Evolutionary conservation across 257 asterid genomes (phyloP), one percentile per base, ranked within the genome.

Genomic region (Nicotiana otophora): DNA sequence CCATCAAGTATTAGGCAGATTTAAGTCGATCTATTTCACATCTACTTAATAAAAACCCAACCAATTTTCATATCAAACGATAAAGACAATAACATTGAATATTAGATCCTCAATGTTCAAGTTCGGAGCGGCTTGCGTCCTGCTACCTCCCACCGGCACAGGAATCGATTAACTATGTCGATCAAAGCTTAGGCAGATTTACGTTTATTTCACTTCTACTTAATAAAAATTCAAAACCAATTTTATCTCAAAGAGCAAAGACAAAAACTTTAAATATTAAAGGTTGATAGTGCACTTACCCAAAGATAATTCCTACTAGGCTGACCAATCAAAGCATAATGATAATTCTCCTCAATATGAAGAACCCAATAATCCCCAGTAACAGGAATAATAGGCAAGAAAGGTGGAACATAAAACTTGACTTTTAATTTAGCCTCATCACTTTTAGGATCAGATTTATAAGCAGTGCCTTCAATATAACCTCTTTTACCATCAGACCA

Each of bases 401-500:
- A 86, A 46, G 87, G 89, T n/a, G 89, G 91, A 8, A 86, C 87
- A 81, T 66, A 86, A 51, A 88, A 88, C 64, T 26, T 86, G 48
- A 88, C 87, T 84, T 86, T 88, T 10, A 88, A 75, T 48, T 88
- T 88, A 1, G 87, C 91, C 72, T 86, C 91, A 26, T 86, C 91
- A 20, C 84, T 94, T 1, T 88, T 87, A 26, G 98, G 89, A 55
- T 96, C 97, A 74, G 83, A 91, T 68, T 93, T 93, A 8, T 83
- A 92, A 3, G 98, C 97, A 42, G 64, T 78, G 8, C 99, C 99
- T 74, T 93, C 94, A 28, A 96, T 94, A 17, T 0, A 90, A 36
- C 86, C 89, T 86, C 97, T 94, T 76, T 93, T 94, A 2, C 98
- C 97, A 79, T 82, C 90, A 4, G 23, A 69, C 98, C 98, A 96